Evolutionary conservation across 2,329 filamentous ascomycete genomes (phyloP), one percentile per base, ranked within the genome.

Genomic region (Polychaeton citri): DNA sequence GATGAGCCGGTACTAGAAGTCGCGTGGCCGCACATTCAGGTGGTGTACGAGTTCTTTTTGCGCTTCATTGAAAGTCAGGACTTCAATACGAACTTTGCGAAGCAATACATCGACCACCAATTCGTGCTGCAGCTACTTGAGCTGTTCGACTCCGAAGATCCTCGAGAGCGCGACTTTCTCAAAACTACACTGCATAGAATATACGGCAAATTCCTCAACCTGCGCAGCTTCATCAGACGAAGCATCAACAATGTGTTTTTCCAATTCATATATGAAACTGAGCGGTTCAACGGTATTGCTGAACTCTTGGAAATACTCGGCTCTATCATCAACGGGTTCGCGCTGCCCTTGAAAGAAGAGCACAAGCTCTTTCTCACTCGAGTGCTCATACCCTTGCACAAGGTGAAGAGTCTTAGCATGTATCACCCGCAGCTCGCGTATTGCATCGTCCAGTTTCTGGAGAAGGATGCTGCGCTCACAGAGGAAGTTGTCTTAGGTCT

Each of bases 171-270:
- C 45, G 90, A 98, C 59, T 98, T 98, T 59, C 68, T 98, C 47
- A 98, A 98, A 70, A 98, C 90, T 0, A 98, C 90, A 0, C 70
- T 98, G 37, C 90, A 98, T 63, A 78, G 90, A 43, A 98, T 98
- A 57, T 98, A 98, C 57, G 90, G 90, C 54, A 98, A 98, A 66
- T 98, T 98, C 63, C 72, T 98, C 51, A 98, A 98, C 59, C 71
- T 98, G 43, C 80, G 90, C 41, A 96, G 90, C 19, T 98, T 93
- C 61, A 98, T 98, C 55, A 76, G 90, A 55, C 78, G 90, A 51
- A 98, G 90, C 38, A 98, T 98, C 72, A 98, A 98, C 74, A 96
- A 98, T 54, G 90, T 98, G 51, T 98, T 98, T 66, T 98, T 98
- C 72, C 90, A 98, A 57, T 98, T 98, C 61, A 87, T 86, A 41